Evolutionary conservation across 2,329 filamentous ascomycete genomes (phyloP).

Genomic region (Ophiostoma novo-ulmi): DNA sequence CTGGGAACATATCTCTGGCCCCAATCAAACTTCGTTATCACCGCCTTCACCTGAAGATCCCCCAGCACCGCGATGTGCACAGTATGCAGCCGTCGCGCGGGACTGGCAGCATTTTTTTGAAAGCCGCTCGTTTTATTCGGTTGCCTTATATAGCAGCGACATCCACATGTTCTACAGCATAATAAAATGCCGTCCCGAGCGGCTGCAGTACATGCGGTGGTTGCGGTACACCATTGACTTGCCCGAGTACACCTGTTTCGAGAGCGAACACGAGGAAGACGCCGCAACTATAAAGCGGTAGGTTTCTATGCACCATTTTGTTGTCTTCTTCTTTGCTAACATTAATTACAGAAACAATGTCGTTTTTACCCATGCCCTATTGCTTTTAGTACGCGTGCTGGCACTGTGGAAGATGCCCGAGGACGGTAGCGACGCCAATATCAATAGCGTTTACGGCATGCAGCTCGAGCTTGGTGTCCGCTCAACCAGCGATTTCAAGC

Average conservation of each 20-base stretch:
- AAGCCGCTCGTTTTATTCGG: too few relatives aligned
- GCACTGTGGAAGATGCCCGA: not conserved
- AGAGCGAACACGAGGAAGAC: too few relatives aligned
- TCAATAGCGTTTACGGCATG: not conserved
- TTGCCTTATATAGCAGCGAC: too few relatives aligned
- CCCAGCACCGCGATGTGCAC: too few relatives aligned
- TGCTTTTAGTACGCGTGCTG: not conserved
- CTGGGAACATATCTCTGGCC: too few relatives aligned
- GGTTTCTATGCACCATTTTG: too few relatives aligned
- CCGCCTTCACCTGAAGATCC: too few relatives aligned
- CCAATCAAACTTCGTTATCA: too few relatives aligned
- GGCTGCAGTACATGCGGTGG: not conserved
- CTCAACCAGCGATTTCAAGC: not conserved
- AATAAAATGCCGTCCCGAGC: not conserved
- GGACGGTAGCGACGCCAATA: not conserved
- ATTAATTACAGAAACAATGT: not conserved
- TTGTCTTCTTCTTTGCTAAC: too few relatives aligned
- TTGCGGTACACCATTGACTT: not conserved
- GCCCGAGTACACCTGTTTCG: not conserved
- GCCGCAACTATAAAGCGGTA: too few relatives aligned
- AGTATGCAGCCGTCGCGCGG: too few relatives aligned
- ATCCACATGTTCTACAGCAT: not conserved
- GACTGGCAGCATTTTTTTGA: too few relatives aligned
- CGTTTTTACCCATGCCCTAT: not conserved
- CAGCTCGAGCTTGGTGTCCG: not conserved